Percentiles rank a stretch among this genome's conserved stretches.
Conservation (phyloP, 441 rosid genomes). For the Flueggea neowawraea region DNA sequence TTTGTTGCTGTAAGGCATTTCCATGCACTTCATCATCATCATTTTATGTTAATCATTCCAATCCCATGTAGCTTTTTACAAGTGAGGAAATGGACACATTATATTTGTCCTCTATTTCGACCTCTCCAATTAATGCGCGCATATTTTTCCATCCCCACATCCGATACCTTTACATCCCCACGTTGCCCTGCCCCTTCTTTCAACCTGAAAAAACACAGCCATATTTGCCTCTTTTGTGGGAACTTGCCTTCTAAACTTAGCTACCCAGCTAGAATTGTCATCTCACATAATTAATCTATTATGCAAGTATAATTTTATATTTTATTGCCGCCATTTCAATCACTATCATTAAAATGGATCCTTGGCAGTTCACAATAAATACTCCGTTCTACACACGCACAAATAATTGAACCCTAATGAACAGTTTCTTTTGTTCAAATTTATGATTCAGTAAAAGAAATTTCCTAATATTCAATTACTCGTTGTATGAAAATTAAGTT, state of each 20-base stretch:
- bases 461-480: no score
- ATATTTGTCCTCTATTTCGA: not conserved
- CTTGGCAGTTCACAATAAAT: no score
- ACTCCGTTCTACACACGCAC: no score
- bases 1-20: not conserved
- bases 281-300: not conserved
- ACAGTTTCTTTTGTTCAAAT: no score
- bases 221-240: not conserved
- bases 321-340: not conserved
- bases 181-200: no score
- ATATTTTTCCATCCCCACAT: not conserved
- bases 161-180: not conserved
- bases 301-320: not conserved
- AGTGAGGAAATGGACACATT: not conserved
- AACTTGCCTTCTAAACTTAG: not conserved
- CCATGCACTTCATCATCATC: not conserved
- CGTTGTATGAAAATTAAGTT: no score
- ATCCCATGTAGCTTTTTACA: no score
- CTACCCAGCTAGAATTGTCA: not conserved
- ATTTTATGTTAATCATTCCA: not conserved
- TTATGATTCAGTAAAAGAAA: no score
- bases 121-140: not conserved
- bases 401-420: no score
- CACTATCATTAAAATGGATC: no score
- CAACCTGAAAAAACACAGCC: not conserved